Percentiles rank a stretch among this genome's conserved stretches.
Conservation (phyloP, 352 stramenopile species). For the Achlya hypogyna region DNA sequence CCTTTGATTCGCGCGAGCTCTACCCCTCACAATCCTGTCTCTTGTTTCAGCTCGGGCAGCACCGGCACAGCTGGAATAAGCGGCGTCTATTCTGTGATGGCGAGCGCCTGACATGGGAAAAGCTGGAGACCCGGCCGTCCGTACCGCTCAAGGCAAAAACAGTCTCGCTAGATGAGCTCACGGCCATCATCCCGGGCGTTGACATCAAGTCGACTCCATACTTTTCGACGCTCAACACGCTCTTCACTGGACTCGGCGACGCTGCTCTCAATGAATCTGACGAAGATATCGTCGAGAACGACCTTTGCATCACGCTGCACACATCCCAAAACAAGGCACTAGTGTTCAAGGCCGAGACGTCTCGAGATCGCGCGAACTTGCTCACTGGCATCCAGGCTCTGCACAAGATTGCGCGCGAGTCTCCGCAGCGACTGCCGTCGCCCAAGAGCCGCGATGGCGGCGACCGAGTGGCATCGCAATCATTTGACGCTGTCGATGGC, state of each 20-base stretch:
- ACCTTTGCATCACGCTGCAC: background rate
- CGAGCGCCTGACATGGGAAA: constrained; percentile 4
- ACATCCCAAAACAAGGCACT: background rate
- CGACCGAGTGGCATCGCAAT: background rate
- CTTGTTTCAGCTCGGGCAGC: constrained; percentile 9
- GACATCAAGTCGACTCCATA: background rate
- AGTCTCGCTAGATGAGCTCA: background rate
- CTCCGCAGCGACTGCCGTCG: background rate
- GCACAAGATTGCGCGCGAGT: no score
- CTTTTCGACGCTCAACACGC: background rate
- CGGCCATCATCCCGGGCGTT: background rate
- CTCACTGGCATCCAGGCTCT: background rate
- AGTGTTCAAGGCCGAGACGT: constrained; percentile 4
- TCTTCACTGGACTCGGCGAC: background rate
- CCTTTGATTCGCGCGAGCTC: background rate
- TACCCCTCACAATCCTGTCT: background rate
- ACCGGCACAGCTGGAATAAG: constrained; percentile 2
- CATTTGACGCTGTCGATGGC: background rate
- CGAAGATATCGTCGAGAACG: background rate
- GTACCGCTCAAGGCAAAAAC: background rate
- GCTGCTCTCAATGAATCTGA: background rate
- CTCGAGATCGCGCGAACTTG: background rate
- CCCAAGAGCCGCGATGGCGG: background rate
- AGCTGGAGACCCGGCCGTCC: background rate
- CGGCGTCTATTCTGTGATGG: constrained; percentile 4